A percentile compares a stretch with the other conserved stretches of the same genome.
These are phyloP conservation scores for Prunus davidiana DNA, from an alignment of 306 rosid species.

Conservation along the genomic window DNA sequence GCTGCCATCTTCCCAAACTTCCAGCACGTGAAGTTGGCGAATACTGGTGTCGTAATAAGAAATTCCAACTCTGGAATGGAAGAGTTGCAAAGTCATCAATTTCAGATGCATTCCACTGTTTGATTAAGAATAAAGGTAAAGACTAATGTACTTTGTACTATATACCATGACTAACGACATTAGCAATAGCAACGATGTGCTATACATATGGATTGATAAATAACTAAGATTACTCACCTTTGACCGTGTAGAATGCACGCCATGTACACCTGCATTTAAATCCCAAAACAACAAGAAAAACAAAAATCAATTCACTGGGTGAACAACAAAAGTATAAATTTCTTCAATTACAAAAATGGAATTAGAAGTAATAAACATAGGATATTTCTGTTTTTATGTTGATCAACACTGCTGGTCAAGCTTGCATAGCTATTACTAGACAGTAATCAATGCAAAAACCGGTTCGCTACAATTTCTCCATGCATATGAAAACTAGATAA, in stretches of 20 bases:
- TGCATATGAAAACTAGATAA: too few relatives aligned
- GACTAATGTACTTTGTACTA: background rate
- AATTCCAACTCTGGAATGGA: constrained; percentile 75
- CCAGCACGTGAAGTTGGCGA: constrained; percentile 86
- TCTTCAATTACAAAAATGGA: background rate
- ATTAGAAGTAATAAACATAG: background rate
- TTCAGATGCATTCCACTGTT: background rate
- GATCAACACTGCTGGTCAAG: background rate
- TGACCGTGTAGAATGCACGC: constrained; percentile 79
- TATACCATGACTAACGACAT: background rate
- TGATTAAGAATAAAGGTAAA: background rate
- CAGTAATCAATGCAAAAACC: background rate
- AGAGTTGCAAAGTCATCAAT: constrained; percentile 20
- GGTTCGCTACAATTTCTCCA: too few relatives aligned
- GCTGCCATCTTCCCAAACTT: constrained; percentile 94
- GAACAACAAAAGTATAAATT: background rate
- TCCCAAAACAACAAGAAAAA: constrained; percentile 1
- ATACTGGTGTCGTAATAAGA: constrained; percentile 83
- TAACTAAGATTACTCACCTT: constrained; percentile 43
- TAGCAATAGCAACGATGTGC: background rate
- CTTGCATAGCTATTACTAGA: background rate
- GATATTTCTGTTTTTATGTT: background rate
- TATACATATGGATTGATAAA: constrained; percentile 1
- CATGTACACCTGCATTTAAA: constrained; percentile 76
- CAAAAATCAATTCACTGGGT: constrained; percentile 4